phyloP scores from a whole-genome alignment of 2,329 filamentous ascomycete genomes.

The Fusarium verticillioides region DNA sequence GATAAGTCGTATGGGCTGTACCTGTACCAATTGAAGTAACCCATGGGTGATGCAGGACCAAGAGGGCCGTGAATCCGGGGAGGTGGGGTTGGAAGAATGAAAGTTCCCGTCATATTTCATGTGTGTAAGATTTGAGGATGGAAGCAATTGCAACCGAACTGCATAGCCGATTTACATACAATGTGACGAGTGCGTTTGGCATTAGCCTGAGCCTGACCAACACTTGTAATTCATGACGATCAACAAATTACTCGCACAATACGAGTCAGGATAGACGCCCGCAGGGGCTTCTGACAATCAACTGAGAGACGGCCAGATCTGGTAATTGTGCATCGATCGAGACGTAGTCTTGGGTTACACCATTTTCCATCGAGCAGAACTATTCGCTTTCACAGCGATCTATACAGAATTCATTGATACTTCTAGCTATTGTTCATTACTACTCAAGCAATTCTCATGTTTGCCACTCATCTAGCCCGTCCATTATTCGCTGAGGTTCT shows the following conservation, averaged over 20 bases:
- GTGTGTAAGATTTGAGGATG: not conserved
- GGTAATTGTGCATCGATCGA: too few species aligned
- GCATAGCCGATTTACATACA: not conserved
- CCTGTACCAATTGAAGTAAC: not conserved
- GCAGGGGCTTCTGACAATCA: not conserved
- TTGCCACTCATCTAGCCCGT: conserved; percentile 40
- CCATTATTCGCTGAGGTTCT: conserved; percentile 45
- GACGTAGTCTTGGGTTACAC: too few species aligned
- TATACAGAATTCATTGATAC: not conserved
- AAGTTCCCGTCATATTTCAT: not conserved
- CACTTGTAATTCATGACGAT: conserved; percentile 5
- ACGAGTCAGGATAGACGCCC: conserved; percentile 1
- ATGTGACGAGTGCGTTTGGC: not conserved
- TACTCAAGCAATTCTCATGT: not conserved
- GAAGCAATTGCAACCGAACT: conserved; percentile 12
- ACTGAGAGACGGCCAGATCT: too few species aligned
- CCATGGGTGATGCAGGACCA: not conserved
- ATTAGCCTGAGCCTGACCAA: not conserved
- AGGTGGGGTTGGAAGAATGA: conserved; percentile 5
- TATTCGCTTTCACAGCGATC: not conserved
- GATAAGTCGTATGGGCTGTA: not conserved
- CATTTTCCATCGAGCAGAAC: not conserved
- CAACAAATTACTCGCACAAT: not conserved
- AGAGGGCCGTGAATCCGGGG: conserved; percentile 14
- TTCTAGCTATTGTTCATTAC: conserved; percentile 7